phyloP scores from a whole-genome alignment of 768 basidiomycete genomes.

The Leucogyrophana mollusca region DNA sequence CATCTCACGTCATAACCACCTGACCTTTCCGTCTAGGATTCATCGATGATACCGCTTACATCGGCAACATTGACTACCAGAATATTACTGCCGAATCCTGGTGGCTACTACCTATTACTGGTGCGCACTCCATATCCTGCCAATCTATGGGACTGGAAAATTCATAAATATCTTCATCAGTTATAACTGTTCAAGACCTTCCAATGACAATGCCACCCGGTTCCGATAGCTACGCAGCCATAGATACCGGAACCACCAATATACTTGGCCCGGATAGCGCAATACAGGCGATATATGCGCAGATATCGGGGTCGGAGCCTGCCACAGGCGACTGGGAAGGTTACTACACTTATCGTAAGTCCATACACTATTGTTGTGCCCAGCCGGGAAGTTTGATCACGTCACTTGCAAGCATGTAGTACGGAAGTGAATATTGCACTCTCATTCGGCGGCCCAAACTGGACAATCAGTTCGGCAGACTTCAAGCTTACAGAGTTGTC shows the following conservation, averaged over 20 bases:
- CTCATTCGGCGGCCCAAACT: slow-evolving; percentile 44
- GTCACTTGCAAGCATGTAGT: slow-evolving; percentile 25
- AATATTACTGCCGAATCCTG: slow-evolving; percentile 34
- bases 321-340: slow-evolving; percentile 38
- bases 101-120: slow-evolving; percentile 52
- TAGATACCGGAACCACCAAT: slow-evolving; percentile 64
- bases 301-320: slow-evolving; percentile 42
- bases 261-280: slow-evolving; percentile 46
- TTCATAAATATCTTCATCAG: slow-evolving; percentile 15
- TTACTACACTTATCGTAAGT: slow-evolving; percentile 46
- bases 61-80: slow-evolving; percentile 52
- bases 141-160: too few species aligned
- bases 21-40: slow-evolving; percentile 42
- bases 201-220: slow-evolving; percentile 16
- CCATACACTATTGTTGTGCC: not conserved
- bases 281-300: slow-evolving; percentile 42
- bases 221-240: slow-evolving; percentile 40
- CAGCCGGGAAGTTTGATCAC: not conserved
- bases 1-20: not conserved
- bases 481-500: slow-evolving; percentile 43
- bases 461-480: slow-evolving; percentile 48
- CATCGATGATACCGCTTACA: slow-evolving; percentile 46
- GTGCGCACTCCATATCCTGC: too few species aligned
- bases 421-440: slow-evolving; percentile 37
- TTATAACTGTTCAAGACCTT: slow-evolving; percentile 35